Evolutionary conservation across 73 alveolate genomes (phyloP), one percentile per base, ranked within the genome.

Genomic region (Blepharisma japonicum): DNA sequence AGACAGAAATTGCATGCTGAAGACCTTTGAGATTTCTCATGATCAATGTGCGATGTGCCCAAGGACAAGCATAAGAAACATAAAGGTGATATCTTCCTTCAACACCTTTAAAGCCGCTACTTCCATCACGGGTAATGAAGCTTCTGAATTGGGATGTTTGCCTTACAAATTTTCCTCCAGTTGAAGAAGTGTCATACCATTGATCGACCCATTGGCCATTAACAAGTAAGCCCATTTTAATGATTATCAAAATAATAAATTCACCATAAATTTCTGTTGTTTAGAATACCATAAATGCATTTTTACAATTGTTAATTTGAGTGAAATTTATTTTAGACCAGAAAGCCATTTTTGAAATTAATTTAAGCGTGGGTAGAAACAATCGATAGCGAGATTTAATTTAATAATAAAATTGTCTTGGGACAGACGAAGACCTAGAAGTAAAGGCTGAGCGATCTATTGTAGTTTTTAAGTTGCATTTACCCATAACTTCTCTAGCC

Each of bases 1-100:
- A 77, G 51, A 55, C 27, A 11, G 86, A 56, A 50, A 83, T 83
- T 76, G 54, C 55, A 82, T 83, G 71, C 47, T 83, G 83, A 32
- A 83, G 61, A 38, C 87, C 87, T 49, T 83, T 83, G 11, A 77
- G 48, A 6, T 27, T 55, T 45, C 88, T 46, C 66, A 48, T 42
- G 0, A 68, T 68, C 21, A 74, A n/a, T 9, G 83, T 74, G 39
- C 90, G 82, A 42, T 68, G 56, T 2, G 90, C 90, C 90, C 90
- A 83, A 6, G 90, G 90, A 71, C 90, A 83, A 1, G 88, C 90
- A 4, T 39, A 61, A 4, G 90, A 82, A 20, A 83, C 79, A n/a
- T 83, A 68, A n/a, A 71, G 84, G 82, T 79, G 84, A 71, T 78
- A 70, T 2, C 85, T 14, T 8, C 51, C 83, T 6, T 6, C 27